Conservation (phyloP, 2,329 filamentous ascomycete species). For the Periconia digitata region DNA sequence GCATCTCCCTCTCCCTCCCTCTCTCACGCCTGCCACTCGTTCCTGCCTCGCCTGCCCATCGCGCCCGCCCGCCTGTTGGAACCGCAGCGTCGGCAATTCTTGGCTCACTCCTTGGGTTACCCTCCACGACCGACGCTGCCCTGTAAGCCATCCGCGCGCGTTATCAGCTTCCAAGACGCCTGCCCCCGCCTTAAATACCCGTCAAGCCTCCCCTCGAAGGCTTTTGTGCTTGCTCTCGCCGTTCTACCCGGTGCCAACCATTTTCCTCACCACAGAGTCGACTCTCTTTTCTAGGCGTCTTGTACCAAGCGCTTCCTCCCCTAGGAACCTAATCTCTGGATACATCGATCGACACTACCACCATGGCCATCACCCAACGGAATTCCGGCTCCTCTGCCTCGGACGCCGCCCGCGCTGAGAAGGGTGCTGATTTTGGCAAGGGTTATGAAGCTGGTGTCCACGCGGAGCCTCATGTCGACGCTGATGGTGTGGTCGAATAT, state of each 20-base stretch:
- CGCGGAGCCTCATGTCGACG: constrained; percentile 10
- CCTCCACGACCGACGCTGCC: constrained; percentile 4
- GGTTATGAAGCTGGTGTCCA: constrained; percentile 24
- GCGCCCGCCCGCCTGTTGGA: neutral
- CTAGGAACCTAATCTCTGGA: no score
- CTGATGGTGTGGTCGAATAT: constrained; percentile 30
- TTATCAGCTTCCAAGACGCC: constrained; percentile 5
- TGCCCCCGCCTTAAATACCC: neutral
- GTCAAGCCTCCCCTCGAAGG: neutral
- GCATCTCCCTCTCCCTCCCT: no score
- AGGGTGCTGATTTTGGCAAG: constrained; percentile 21
- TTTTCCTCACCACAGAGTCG: neutral
- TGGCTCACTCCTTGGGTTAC: constrained; percentile 20
- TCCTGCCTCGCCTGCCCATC: constrained; percentile 3
- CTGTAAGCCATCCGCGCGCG: constrained; percentile 13
- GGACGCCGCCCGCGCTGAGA: constrained; percentile 29
- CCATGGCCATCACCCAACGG: constrained; percentile 9
- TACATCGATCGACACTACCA: neutral
- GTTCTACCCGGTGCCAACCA: neutral
- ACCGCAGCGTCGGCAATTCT: constrained; percentile 3
- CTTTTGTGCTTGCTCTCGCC: neutral
- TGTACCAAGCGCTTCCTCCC: constrained; percentile 2
- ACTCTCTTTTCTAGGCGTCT: neutral
- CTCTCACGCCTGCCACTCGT: no score
- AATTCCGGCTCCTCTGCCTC: constrained; percentile 21